phyloP scores from a whole-genome alignment of 805 yeast genomes.

The Starmera dryadoides region DNA sequence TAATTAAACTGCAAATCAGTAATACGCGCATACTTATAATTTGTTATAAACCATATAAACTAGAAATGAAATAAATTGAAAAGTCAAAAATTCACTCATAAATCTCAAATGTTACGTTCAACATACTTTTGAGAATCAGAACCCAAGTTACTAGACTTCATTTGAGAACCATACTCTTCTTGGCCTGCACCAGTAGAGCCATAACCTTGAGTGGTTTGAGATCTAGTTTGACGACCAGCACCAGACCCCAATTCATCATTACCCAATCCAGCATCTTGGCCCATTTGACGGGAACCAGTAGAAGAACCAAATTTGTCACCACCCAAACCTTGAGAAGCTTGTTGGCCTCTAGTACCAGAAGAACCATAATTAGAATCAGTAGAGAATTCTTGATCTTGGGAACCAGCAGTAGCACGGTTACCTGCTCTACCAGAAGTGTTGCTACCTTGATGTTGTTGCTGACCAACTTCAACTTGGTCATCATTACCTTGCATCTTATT shows the following conservation, averaged over 20 bases:
- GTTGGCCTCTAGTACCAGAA: not conserved
- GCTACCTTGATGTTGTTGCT: not conserved
- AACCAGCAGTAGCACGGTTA: not conserved
- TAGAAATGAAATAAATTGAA: too few relatives aligned
- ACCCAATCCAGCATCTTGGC: not conserved
- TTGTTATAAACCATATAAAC: too few relatives aligned
- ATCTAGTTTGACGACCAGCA: conserved; percentile 19
- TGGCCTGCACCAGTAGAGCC: too few relatives aligned
- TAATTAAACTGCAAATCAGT: too few relatives aligned
- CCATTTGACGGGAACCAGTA: not conserved
- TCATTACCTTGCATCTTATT: conserved; percentile 16
- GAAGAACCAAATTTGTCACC: not conserved
- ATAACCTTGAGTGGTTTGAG: conserved; percentile 8
- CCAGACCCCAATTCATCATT: not conserved
- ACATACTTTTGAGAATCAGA: conserved; percentile 19
- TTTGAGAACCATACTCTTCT: too few relatives aligned
- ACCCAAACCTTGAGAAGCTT: not conserved
- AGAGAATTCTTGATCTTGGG: not conserved
- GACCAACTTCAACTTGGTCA: not conserved
- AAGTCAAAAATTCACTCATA: too few relatives aligned
- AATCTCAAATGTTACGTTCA: conserved; percentile 18
- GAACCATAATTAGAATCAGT: not conserved
- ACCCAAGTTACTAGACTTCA: conserved; percentile 5
- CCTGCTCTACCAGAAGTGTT: conserved; percentile 1
- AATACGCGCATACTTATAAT: too few relatives aligned